These are phyloP conservation scores for Diospyros kaki DNA, from an alignment of 148 eudicot species.

Conservation along the genomic window DNA sequence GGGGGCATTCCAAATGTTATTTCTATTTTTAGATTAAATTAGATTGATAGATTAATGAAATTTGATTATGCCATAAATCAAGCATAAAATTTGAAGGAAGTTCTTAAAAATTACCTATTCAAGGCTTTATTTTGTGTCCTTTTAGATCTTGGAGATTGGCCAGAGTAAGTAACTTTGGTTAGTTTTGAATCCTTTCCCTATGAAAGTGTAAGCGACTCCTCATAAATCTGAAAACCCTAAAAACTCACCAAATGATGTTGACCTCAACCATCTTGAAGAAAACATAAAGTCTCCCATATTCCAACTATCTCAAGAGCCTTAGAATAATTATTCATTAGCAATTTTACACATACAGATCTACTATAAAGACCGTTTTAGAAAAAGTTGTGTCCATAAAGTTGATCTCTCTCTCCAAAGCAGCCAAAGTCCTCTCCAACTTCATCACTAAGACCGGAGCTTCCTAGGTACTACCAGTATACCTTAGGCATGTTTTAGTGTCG, in stretches of 20 bases:
- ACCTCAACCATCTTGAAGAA: not conserved
- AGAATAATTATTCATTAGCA: not conserved
- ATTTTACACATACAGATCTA: not conserved
- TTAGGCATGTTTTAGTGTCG: conserved; percentile 42
- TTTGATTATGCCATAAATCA: too few species aligned
- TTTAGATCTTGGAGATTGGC: too few species aligned
- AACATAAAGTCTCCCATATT: not conserved
- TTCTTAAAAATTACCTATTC: too few species aligned
- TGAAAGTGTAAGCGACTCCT: not conserved
- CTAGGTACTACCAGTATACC: conserved; percentile 37
- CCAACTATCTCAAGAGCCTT: not conserved
- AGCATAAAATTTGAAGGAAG: too few species aligned
- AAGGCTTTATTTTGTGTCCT: too few species aligned
- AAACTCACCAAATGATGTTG: too few species aligned
- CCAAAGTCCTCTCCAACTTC: conserved; percentile 45
- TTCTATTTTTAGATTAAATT: too few species aligned
- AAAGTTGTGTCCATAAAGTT: conserved; percentile 32
- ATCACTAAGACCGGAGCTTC: conserved; percentile 48
- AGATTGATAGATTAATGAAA: too few species aligned
- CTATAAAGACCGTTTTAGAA: conserved; percentile 50
- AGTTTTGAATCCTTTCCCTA: not conserved
- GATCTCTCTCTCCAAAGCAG: conserved; percentile 45
- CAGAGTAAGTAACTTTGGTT: too few species aligned
- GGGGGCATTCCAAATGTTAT: too few species aligned
- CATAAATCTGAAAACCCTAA: too few species aligned